Conservation (phyloP, 2,329 filamentous ascomycete genomes). For the Fusarium camptoceras region DNA sequence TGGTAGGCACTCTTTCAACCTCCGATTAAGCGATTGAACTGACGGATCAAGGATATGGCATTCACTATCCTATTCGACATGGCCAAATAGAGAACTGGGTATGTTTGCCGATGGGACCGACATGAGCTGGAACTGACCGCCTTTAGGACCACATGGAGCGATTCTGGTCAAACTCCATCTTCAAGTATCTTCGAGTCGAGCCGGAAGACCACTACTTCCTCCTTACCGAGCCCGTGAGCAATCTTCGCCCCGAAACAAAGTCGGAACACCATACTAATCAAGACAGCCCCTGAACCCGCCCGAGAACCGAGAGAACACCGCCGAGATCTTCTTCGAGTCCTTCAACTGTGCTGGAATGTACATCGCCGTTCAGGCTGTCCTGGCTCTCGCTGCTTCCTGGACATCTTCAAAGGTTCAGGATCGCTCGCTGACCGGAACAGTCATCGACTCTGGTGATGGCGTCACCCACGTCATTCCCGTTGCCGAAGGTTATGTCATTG, state of each 20-base stretch:
- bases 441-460: slow-evolving; percentile 98
- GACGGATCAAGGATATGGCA: slow-evolving; percentile 77
- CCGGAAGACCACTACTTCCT: slow-evolving; percentile 99
- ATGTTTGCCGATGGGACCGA: slow-evolving; percentile 48
- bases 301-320: slow-evolving; percentile 98
- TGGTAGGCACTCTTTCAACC: slow-evolving; percentile 61
- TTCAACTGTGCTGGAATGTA: slow-evolving; percentile 99
- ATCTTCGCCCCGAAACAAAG: slow-evolving; percentile 13
- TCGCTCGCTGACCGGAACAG: slow-evolving; percentile 93
- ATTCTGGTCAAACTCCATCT: slow-evolving; percentile 99
- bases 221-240: slow-evolving; percentile 89
- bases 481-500: slow-evolving; percentile 98
- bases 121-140: slow-evolving; percentile 44
- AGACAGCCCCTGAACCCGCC: slow-evolving; percentile 91
- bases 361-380: slow-evolving; percentile 97
- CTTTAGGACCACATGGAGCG: slow-evolving; percentile 96
- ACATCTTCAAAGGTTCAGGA: slow-evolving; percentile 98
- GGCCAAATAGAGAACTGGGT: slow-evolving; percentile 99
- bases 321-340: slow-evolving; percentile 99
- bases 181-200: slow-evolving; percentile 98
- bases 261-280: slow-evolving; percentile 23
- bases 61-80: slow-evolving; percentile 97
- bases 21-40: slow-evolving; percentile 27
- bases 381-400: slow-evolving; percentile 97
- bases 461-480: slow-evolving; percentile 99